Evolutionary conservation across 805 yeast species (phyloP).

Genomic region (Zygoascus tannicola): DNA sequence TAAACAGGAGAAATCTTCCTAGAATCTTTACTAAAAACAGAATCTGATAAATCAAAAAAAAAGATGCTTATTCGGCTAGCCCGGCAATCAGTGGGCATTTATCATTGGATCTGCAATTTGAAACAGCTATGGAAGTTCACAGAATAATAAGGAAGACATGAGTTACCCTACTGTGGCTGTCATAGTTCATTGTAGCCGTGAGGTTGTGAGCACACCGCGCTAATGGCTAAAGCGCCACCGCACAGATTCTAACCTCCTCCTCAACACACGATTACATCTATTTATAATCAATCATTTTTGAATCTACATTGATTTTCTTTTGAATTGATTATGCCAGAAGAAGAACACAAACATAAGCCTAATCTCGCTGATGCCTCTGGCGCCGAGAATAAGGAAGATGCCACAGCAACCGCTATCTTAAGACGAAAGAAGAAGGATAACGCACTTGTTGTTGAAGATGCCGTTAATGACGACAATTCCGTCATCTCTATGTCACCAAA

Average conservation of each 20-base stretch:
- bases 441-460: conserved; percentile 91
- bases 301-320: neutral
- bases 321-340: conserved; percentile 2
- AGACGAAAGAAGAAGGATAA: conserved; percentile 97
- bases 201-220: too few species aligned
- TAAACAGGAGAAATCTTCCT: too few species aligned
- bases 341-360: conserved; percentile 14
- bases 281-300: neutral
- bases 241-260: neutral
- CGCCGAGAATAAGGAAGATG: conserved; percentile 44
- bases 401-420: conserved; percentile 93
- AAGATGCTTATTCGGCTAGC: too few species aligned
- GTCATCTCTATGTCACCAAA: conserved; percentile 90
- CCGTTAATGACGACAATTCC: conserved; percentile 93
- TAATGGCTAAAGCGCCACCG: neutral
- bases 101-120: too few species aligned
- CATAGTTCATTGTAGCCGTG: too few species aligned
- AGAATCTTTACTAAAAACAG: too few species aligned
- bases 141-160: too few species aligned
- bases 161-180: too few species aligned
- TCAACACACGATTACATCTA: too few species aligned
- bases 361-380: conserved; percentile 59
- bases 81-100: too few species aligned
- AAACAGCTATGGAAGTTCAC: too few species aligned
- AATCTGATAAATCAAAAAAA: too few species aligned